phyloP scores from a whole-genome alignment of 108 stramenopile genomes.

The Conticribra guillardii region DNA sequence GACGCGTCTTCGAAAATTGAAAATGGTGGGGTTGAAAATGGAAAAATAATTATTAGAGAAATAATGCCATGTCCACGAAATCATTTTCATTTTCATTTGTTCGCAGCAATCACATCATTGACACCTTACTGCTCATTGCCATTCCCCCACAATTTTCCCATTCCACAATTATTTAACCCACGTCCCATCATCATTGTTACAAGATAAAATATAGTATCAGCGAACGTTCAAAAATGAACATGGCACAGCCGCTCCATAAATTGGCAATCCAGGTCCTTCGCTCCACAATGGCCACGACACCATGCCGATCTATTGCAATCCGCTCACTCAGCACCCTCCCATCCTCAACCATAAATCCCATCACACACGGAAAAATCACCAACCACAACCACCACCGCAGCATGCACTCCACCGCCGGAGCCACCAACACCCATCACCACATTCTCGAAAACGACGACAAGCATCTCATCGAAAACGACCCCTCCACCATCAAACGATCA shows the following conservation, averaged over 20 bases:
- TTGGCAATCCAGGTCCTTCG: not conserved
- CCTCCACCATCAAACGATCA: slow-evolving; percentile 70
- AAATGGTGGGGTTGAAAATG: too few species aligned
- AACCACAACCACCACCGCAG: not conserved
- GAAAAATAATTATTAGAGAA: too few species aligned
- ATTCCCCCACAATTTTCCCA: too few species aligned
- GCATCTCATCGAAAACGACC: slow-evolving; percentile 42
- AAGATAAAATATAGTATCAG: too few species aligned
- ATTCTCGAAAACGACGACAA: slow-evolving; percentile 22
- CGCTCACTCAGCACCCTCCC: slow-evolving; percentile 4
- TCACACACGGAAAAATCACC: not conserved
- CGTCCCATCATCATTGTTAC: too few species aligned
- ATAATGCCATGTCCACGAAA: too few species aligned
- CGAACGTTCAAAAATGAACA: too few species aligned
- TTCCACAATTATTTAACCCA: too few species aligned
- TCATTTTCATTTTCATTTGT: too few species aligned
- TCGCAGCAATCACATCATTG: too few species aligned
- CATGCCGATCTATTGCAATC: not conserved
- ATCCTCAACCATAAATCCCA: not conserved
- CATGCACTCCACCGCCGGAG: not conserved
- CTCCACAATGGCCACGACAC: not conserved
- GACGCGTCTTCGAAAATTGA: not conserved
- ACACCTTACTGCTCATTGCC: too few species aligned
- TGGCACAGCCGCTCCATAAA: not conserved
- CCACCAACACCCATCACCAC: slow-evolving; percentile 25